Evolutionary conservation across 75 land plant genomes (phyloP).

Genomic region (Selaginella moellendorffii): DNA sequence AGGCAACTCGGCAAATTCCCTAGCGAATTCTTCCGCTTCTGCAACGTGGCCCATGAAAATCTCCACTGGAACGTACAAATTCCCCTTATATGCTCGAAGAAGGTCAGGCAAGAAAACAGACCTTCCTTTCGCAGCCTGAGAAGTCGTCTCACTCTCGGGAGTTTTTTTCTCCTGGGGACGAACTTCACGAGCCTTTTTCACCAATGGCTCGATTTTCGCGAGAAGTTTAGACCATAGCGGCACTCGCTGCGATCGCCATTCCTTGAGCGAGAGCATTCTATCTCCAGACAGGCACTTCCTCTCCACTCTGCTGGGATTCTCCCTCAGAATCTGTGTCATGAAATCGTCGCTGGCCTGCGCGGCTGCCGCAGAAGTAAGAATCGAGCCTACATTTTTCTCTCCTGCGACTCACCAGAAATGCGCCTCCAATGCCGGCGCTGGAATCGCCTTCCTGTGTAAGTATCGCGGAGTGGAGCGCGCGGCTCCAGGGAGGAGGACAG

Average conservation of each 20-base stretch:
- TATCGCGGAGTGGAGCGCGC: too few species aligned
- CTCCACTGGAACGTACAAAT: constrained; percentile 84
- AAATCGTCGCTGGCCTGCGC: too few species aligned
- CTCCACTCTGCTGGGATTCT: constrained; percentile 62
- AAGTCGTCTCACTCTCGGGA: constrained; percentile 10
- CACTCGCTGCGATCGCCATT: constrained; percentile 26
- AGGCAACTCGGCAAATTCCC: constrained; percentile 38
- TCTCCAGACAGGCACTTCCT: constrained; percentile 43
- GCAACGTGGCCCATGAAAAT: constrained; percentile 35
- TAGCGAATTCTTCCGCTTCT: constrained; percentile 58
- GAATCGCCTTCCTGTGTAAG: too few species aligned
- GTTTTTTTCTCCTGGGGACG: constrained; percentile 10
- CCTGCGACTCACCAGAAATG: too few species aligned
- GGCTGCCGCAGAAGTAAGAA: too few species aligned
- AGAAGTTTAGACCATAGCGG: constrained; percentile 14
- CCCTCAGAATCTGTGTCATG: constrained; percentile 40
- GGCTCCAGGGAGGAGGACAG: too few species aligned
- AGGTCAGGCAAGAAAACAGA: constrained; percentile 61
- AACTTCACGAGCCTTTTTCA: constrained; percentile 1
- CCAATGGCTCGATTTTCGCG: not conserved
- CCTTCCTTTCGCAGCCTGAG: not conserved
- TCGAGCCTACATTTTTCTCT: too few species aligned
- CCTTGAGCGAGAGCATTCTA: constrained; percentile 41
- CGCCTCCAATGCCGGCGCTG: too few species aligned
- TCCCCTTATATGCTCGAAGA: constrained; percentile 63